Evolutionary conservation across 2,329 filamentous ascomycete species (phyloP), one percentile per base, ranked within the genome.

Genomic region (Fusarium euwallaceae): DNA sequence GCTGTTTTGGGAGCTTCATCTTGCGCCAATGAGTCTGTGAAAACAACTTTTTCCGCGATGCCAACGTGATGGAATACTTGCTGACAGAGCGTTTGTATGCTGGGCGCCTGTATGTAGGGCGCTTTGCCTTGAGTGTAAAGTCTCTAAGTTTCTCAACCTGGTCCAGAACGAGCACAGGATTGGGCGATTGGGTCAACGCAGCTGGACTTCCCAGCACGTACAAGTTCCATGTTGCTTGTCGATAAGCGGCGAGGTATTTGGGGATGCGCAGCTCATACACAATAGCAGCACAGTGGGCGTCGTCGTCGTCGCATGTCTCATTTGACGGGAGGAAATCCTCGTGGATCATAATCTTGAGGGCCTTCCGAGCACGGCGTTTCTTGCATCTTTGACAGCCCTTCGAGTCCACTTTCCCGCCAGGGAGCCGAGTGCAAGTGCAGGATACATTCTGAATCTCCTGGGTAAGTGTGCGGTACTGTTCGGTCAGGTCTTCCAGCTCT

Each of bases 191-290:
- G 36, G 36, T 39, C 36, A 34, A 34, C 32, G 11, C 2, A 7
- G 20, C 14, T 9, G 32, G 41, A n/a, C 43, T 61, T 1, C 75
- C 74, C 5, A 77, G 4, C 1, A 75, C 6, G 2, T 48, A 36
- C 58, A 79, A 69, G 71, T 7, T 72, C 43, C 72, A 70, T 1
- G 62, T 70, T 16, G 73, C 75, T 7, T 68, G 43, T 0, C 69
- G 48, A 9, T 81, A 84, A 9, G 77, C 69, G 2, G 86, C 79
- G 34, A 86, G 86, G 65, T 85, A 92, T 0, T 80, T 76, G 0
- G 83, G 82, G 0, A 88, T 86, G 60, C 85, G 64, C 80, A 90
- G 27, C 80, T 82, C 29, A n/a, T 84, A 83, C 20, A 92, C 86
- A 0, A 92, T 87, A 0, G 84, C 88, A 4, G 75, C 82, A 2